phyloP scores from a whole-genome alignment of 768 basidiomycete genomes.

The Naganishia vaughanmartiniae region DNA sequence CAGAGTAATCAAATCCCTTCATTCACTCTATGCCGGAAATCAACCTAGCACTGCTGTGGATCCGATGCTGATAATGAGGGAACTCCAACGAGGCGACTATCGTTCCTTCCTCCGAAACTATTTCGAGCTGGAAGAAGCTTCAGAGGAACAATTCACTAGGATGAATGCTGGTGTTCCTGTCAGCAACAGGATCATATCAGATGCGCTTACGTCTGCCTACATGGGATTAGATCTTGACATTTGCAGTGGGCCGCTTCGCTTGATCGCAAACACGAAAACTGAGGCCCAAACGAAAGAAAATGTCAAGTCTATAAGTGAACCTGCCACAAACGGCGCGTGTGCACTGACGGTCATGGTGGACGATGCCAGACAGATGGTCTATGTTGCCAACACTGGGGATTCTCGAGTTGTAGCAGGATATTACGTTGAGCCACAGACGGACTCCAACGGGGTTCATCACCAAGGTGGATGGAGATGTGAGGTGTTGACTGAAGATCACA shows the following conservation, averaged over 20 bases:
- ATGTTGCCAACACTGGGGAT: constrained; percentile 89
- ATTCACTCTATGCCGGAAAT: constrained; percentile 39
- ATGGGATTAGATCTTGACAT: constrained; percentile 75
- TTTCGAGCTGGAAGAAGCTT: neutral
- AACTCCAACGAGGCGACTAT: neutral
- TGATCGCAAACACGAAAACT: constrained; percentile 54
- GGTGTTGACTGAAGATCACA: constrained; percentile 93
- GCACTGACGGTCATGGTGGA: constrained; percentile 85
- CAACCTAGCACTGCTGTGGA: neutral
- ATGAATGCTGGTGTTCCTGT: neutral
- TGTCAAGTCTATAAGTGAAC: constrained; percentile 58
- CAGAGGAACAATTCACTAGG: neutral
- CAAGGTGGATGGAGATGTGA: constrained; percentile 82
- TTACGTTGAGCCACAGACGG: constrained; percentile 61
- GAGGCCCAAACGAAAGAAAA: neutral
- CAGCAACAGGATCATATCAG: neutral
- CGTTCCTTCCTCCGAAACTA: neutral
- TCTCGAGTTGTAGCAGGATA: constrained; percentile 94
- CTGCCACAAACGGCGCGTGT: constrained; percentile 85
- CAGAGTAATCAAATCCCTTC: constrained; percentile 72
- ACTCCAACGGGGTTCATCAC: constrained; percentile 56
- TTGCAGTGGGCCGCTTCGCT: constrained; percentile 69
- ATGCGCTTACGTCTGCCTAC: constrained; percentile 70
- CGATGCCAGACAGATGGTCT: constrained; percentile 72
- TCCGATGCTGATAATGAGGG: neutral